Base-by-base conservation (phyloP, 192 early-diverging fungal genomes). In the Cetraspora pellucida region DNA sequence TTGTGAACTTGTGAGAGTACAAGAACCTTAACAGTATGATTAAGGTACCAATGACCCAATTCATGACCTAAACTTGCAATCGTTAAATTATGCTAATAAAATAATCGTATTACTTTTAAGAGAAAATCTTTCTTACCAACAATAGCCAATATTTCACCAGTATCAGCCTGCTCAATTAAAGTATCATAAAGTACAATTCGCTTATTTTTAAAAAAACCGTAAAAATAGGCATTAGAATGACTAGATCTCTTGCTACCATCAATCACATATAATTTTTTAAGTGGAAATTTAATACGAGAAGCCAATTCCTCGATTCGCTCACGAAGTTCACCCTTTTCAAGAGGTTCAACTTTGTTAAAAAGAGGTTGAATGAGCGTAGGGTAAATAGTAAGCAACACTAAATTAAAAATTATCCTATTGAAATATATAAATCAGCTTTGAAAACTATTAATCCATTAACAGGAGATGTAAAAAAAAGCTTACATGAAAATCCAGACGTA, bases 191-290 rank as follows among this genome's bases (percentile, higher is more conserved):
- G 75, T 3, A 98, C 96, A 77, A 98, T 98, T 58, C 95, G 92
- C 86, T 98, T 98, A 87, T 95, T 95, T 82, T 95, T 94, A 78
- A 94, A 95, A 71, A 98, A 95, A 0, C 97, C 96, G 77, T 92
- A 95, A 81, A 98, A 96, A 79, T 98, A 98, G 0, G 97, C 97
- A 80, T 98, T 97, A 66, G 93, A 95, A 81, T 98, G 97, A 25
- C 93, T 83, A 1, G 91, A 94, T 23, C 96, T 89, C 81, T 93
- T 95, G 78, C 91, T 93, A 30, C 96, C 96, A 80, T 98, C 97
- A 82, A 98, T 92, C n/a, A 97, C 92, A 81, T 93, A 97, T 49
- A 98, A 83, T 82, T 98, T 96, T 77, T 90, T 95, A 59, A 98
- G 85, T 19, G 97, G 96, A 79, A 97, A 99, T 10, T 89, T 82